These are phyloP conservation scores for Magnusiomyces paraingens DNA, from an alignment of 1,139 yeast genomes.

Conservation along the genomic window DNA sequence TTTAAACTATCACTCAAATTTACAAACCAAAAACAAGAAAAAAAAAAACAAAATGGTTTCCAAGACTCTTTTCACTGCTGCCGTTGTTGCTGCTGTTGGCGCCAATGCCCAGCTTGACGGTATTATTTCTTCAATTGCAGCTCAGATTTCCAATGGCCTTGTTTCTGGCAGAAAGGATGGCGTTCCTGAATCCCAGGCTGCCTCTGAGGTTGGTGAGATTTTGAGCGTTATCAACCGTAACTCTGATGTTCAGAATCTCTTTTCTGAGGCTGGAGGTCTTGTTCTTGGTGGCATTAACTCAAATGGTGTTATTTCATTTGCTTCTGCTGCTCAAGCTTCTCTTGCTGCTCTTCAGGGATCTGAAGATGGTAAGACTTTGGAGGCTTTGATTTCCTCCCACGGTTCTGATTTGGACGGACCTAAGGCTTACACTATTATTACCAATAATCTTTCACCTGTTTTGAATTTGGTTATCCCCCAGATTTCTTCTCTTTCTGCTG, in stretches of 20 bases:
- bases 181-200: slow-evolving; percentile 13
- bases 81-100: slow-evolving; percentile 16
- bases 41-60: slow-evolving; percentile 20
- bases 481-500: slow-evolving; percentile 16
- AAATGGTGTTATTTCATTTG: slow-evolving; percentile 14
- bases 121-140: slow-evolving; percentile 14
- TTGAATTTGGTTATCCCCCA: slow-evolving; percentile 14
- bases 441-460: slow-evolving; percentile 15
- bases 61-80: slow-evolving; percentile 15
- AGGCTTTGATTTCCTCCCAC: slow-evolving; percentile 10
- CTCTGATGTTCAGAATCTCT: slow-evolving; percentile 14
- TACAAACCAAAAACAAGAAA: too few relatives aligned
- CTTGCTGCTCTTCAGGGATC: slow-evolving; percentile 17
- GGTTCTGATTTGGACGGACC: slow-evolving; percentile 15
- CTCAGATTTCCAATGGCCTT: slow-evolving; percentile 16
- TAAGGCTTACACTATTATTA: slow-evolving; percentile 16
- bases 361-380: slow-evolving; percentile 15
- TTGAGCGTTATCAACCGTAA: slow-evolving; percentile 15
- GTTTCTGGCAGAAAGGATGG: slow-evolving; percentile 17
- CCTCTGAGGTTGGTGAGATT: slow-evolving; percentile 19
- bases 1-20: too few relatives aligned
- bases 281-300: slow-evolving; percentile 18
- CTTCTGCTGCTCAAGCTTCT: slow-evolving; percentile 15
- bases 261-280: slow-evolving; percentile 15
- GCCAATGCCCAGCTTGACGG: slow-evolving; percentile 17